Percentiles rank a stretch among this genome's conserved stretches.
phyloP scores from a whole-genome alignment of 2,329 filamentous ascomycete genomes.

The Fusarium secorum region DNA sequence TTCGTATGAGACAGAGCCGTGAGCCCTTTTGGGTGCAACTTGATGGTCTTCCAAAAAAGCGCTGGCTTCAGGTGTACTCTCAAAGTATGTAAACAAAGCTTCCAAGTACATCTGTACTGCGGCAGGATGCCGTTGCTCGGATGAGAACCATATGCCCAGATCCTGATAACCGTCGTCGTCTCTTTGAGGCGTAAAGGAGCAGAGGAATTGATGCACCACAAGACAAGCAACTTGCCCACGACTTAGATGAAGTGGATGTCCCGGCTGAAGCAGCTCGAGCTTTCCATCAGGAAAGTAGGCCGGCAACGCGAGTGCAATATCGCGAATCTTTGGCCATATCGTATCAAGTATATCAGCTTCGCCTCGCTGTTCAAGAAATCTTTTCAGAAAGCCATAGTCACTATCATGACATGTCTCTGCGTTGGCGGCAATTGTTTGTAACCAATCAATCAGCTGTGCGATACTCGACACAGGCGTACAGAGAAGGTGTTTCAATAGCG shows the following conservation, averaged over 20 bases:
- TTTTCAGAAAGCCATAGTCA: conserved; percentile 36
- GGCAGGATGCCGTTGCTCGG: conserved; percentile 42
- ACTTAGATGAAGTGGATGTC: conserved; percentile 28
- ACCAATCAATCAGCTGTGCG: conserved; percentile 33
- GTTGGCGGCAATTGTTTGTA: conserved; percentile 43
- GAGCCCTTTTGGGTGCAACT: fast-evolving
- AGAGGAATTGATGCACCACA: conserved; percentile 46
- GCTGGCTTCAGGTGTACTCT: conserved; percentile 8
- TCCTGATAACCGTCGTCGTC: conserved; percentile 42
- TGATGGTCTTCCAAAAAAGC: neutral
- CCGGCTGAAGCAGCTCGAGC: conserved; percentile 28
- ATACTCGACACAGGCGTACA: neutral
- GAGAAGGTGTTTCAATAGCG: conserved; percentile 38
- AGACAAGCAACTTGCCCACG: conserved; percentile 42
- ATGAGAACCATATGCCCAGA: conserved; percentile 47
- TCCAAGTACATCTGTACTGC: conserved; percentile 44
- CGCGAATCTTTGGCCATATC: conserved; percentile 39
- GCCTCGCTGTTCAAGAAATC: neutral
- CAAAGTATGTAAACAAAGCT: conserved; percentile 44
- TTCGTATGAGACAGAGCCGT: conserved; percentile 28
- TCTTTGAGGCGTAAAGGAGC: conserved; percentile 34
- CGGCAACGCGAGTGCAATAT: conserved; percentile 33
- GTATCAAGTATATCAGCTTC: conserved; percentile 8
- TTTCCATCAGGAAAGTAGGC: conserved; percentile 29
- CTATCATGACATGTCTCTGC: conserved; percentile 24